Conservation (phyloP, 305 asterid genomes). For the Fraxinus angustifolia region DNA sequence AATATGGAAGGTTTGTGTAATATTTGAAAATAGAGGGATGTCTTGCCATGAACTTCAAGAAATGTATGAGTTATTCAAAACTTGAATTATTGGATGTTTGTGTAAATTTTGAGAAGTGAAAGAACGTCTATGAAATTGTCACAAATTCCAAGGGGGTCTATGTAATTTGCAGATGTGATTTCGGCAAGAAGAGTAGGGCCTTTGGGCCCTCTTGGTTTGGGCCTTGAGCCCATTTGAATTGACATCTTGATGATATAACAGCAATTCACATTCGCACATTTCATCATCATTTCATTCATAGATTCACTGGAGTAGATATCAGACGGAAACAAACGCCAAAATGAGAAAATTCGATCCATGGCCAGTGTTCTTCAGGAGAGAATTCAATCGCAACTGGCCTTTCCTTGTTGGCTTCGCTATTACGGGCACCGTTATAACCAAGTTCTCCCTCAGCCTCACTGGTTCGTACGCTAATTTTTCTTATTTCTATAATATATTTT, state of each 20-base stretch:
- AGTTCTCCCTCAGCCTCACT: constrained; percentile 51
- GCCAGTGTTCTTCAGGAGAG: constrained; percentile 83
- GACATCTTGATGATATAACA: background rate
- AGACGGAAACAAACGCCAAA: background rate
- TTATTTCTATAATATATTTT: background rate
- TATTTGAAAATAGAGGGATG: background rate
- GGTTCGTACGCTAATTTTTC: constrained; percentile 19
- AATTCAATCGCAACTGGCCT: constrained; percentile 73
- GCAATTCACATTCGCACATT: background rate
- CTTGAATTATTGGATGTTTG: background rate
- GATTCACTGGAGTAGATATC: background rate
- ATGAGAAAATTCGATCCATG: constrained; percentile 93
- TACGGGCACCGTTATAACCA: constrained; percentile 67
- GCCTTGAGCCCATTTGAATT: background rate
- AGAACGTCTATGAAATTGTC: background rate
- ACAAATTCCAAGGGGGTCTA: background rate
- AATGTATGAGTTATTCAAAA: background rate
- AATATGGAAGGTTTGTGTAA: background rate
- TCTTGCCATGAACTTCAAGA: background rate
- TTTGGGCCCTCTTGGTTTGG: background rate
- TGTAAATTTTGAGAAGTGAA: background rate
- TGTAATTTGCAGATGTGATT: background rate
- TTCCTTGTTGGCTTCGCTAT: constrained; percentile 74
- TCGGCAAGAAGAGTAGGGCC: background rate
- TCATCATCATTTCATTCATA: background rate